Evolutionary conservation across 441 rosid genomes (phyloP), one percentile per base, ranked within the genome.

Genomic region (Raphanus hybrid): DNA sequence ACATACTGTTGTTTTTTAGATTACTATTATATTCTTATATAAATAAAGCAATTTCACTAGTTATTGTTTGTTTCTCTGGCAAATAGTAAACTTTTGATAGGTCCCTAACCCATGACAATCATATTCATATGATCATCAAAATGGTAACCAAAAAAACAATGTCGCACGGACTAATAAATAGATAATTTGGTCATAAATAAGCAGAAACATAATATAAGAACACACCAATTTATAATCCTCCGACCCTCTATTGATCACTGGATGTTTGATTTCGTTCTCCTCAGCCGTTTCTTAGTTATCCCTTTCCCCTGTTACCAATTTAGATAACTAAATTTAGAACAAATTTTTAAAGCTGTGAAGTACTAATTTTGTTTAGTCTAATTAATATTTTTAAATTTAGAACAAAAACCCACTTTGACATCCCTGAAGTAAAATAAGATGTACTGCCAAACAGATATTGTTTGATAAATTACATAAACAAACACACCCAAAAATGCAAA

Each of bases 201-300:
- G 8, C 43, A 37, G 8, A 39, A 59, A 16, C 6, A 74, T 14
- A 54, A 27, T 16, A 75, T 45, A 16, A 67, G 18, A 26, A 50
- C 14, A 69, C 20, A 50, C 14, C 41, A 20, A 35, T 15, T 20
- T 67, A 45, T 60, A 2, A 68, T 68, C 54, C 12, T 75, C 48
- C 64, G 52, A 15, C 59, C 45, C 15, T 0, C 6, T n/a, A 43
- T 23, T 55, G 60, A 64, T 83, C 84, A 95, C 91, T 95, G 89
- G 10, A 93, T 96, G 77, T 92, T 88, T 0, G 97, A 90, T 84
- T 87, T 91, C 14, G 98, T 90, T 84, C 98, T 82, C 83, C 91
- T 83, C 86, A 95, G 76, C 67, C 68, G 84, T 78, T 74, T 87
- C 83, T 87, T 85, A 82, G 82, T 76, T 84, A 75, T 82, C 85